Base-by-base conservation (phyloP, 805 yeast species). In the Candida montana region DNA sequence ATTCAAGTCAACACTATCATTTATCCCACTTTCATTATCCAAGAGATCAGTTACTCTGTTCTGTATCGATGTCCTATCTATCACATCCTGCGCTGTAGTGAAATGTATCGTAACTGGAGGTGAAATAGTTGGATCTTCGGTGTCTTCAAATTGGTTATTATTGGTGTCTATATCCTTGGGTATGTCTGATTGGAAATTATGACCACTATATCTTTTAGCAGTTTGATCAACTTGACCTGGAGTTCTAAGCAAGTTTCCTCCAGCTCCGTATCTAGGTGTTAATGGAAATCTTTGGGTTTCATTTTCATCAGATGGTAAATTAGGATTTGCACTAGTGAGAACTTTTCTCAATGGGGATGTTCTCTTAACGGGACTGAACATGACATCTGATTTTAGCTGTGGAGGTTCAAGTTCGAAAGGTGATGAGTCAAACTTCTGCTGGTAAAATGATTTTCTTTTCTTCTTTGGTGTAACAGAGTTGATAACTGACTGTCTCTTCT, bases 191-290 rank as follows among this genome's bases (percentile, higher is more conserved):
- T 34, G 32, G 29, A 40, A 19, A 23, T 37, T 17, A 39, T 47
- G 34, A 9, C 37, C 43, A 31, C 51, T 49, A 31, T 48, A 46
- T 29, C 53, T 41, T 24, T 43, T 48, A 2, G 48, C 58, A 6
- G 39, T 37, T 10, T 46, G 45, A 2, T 31, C 35, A 6, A 48
- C 49, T 27, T 51, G 55, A 4, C 48, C 51, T 3, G 57, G 55
- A 0, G 63, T 58, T 8, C 65, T 50, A 11, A 65, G 42, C 11
- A 65, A 46, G 16, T 49, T 51, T 0, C 69, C 71, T 15, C 66
- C 67, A 0, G 64, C 69, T 0, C 69, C 68, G 44, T 67, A 71
- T 32, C 65, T 65, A 2, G 77, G 75, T 0, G 77, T 72, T 34
- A 62, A 58, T 3, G 78, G 78, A 45, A 73, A 72, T 41, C 76